Evolutionary conservation across 345 rosid species (phyloP).

Genomic region (Excoecaria cochinchinensis): DNA sequence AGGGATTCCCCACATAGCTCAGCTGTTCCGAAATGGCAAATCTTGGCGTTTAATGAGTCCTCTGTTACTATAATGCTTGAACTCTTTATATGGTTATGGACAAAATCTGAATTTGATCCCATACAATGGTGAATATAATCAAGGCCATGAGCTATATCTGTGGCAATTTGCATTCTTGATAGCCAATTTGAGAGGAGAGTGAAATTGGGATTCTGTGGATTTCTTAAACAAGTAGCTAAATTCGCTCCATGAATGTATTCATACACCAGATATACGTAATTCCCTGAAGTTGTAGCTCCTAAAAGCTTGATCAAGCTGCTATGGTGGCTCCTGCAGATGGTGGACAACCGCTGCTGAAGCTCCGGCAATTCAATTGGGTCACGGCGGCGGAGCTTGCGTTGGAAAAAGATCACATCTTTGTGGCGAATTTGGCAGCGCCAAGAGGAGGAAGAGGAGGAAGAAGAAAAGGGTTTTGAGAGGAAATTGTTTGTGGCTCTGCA

Average conservation of each 20-base stretch:
- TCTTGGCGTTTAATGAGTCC: conserved; percentile 23
- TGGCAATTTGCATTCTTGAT: conserved; percentile 28
- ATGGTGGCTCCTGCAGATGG: conserved; percentile 75
- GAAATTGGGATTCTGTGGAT: conserved; percentile 23
- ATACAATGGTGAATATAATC: conserved; percentile 30
- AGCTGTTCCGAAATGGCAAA: conserved; percentile 33
- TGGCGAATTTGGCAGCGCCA: conserved; percentile 37
- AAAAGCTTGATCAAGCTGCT: conserved; percentile 60
- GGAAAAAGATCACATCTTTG: conserved; percentile 30
- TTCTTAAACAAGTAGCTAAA: conserved; percentile 29
- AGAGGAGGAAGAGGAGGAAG: conserved; percentile 41
- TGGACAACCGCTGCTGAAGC: conserved; percentile 51
- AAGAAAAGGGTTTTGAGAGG: conserved; percentile 29
- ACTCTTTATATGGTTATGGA: conserved; percentile 31
- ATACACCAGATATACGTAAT: conserved; percentile 22
- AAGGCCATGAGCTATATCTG: conserved; percentile 29
- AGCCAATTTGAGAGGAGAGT: conserved; percentile 27
- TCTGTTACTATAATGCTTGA: conserved; percentile 22
- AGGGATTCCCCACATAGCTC: conserved; percentile 31
- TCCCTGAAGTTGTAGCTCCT: conserved; percentile 63
- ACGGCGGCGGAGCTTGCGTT: conserved; percentile 38
- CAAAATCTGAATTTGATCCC: conserved; percentile 11
- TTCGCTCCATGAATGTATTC: conserved; percentile 25
- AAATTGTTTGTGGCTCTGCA: conserved; percentile 36
- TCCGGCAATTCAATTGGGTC: conserved; percentile 35